Percentiles rank a stretch among this genome's conserved stretches.
phyloP scores from a whole-genome alignment of 1,284 basidiomycete genomes.

The Ceratobasidium sp. region DNA sequence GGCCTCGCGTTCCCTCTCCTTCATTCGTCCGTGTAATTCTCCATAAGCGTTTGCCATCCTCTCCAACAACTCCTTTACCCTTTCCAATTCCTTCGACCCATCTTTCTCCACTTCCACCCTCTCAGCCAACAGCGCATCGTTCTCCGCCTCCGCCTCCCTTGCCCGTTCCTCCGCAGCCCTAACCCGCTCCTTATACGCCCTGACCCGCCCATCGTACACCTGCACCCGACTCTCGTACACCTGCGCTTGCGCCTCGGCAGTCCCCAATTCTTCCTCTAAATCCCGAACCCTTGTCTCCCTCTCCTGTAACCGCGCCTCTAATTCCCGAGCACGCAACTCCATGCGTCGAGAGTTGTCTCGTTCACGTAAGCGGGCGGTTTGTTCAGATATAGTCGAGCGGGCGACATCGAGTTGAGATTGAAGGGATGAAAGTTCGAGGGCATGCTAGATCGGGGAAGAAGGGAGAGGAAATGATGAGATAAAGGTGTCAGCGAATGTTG shows the following conservation, averaged over 20 bases:
- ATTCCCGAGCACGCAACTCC: slow-evolving; percentile 15
- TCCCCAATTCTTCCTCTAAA: slow-evolving; percentile 68
- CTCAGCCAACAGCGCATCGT: slow-evolving; percentile 66
- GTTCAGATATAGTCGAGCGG: slow-evolving; percentile 63
- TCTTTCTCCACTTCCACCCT: slow-evolving; percentile 64
- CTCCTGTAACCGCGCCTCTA: slow-evolving; percentile 22
- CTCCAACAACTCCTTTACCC: slow-evolving; percentile 62
- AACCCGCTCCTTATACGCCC: slow-evolving; percentile 37
- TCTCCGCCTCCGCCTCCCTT: slow-evolving; percentile 65
- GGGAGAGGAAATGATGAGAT: slow-evolving; percentile 21
- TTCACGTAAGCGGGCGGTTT: slow-evolving; percentile 62
- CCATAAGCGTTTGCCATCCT: slow-evolving; percentile 43
- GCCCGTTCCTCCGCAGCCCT: slow-evolving; percentile 50
- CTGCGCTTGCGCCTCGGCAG: slow-evolving; percentile 64
- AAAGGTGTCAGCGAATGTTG: not conserved
- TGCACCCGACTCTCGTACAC: slow-evolving; percentile 62
- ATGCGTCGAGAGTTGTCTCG: slow-evolving; percentile 25
- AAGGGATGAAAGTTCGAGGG: slow-evolving; percentile 64
- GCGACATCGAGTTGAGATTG: slow-evolving; percentile 65
- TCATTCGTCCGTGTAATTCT: slow-evolving; percentile 63
- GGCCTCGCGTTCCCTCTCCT: slow-evolving; percentile 65
- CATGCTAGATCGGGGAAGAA: slow-evolving; percentile 25
- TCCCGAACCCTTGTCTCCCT: slow-evolving; percentile 52
- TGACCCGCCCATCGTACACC: slow-evolving; percentile 33
- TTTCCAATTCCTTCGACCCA: slow-evolving; percentile 65